Percentiles rank a stretch among this genome's conserved stretches.
Conservation (phyloP, 1,139 yeast genomes). For the Diutina neorugosa region DNA sequence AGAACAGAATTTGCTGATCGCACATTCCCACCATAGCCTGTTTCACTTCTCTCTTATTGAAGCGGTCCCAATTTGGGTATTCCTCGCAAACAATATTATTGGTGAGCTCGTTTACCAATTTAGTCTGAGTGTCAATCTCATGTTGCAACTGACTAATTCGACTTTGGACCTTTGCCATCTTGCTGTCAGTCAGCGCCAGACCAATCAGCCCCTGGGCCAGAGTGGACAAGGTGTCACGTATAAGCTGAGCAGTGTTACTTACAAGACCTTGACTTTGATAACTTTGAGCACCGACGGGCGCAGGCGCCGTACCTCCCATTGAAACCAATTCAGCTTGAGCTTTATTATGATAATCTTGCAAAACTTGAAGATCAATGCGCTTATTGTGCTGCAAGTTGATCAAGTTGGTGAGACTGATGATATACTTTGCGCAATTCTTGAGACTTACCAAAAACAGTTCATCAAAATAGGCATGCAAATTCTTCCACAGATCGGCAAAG, state of each 20-base stretch:
- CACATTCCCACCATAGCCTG: slow-evolving; percentile 59
- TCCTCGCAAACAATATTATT: slow-evolving; percentile 68
- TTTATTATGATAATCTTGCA: slow-evolving; percentile 65
- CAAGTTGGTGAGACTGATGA: slow-evolving; percentile 60
- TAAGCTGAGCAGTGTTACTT: slow-evolving; percentile 32
- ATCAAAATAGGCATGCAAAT: slow-evolving; percentile 50
- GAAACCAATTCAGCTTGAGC: slow-evolving; percentile 55
- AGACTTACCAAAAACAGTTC: slow-evolving; percentile 72
- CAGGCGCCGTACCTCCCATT: slow-evolving; percentile 36
- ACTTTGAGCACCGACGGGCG: slow-evolving; percentile 11
- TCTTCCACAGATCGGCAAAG: slow-evolving; percentile 29
- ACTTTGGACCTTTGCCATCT: slow-evolving; percentile 21
- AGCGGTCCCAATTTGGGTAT: slow-evolving; percentile 69
- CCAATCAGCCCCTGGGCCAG: slow-evolving; percentile 32
- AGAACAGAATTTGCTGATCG: slow-evolving; percentile 66
- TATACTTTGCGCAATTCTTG: slow-evolving; percentile 81
- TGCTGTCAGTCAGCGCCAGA: slow-evolving; percentile 24
- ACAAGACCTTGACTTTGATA: slow-evolving; percentile 22
- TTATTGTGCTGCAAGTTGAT: slow-evolving; percentile 84
- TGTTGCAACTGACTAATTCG: slow-evolving; percentile 25
- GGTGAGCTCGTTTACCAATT: slow-evolving; percentile 43
- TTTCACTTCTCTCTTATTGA: slow-evolving; percentile 69
- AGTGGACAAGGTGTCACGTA: slow-evolving; percentile 34
- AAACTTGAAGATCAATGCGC: slow-evolving; percentile 79
- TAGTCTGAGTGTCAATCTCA: slow-evolving; percentile 46